Conservation (phyloP, 1,284 basidiomycete genomes). For the Meripilus lineatus region DNA sequence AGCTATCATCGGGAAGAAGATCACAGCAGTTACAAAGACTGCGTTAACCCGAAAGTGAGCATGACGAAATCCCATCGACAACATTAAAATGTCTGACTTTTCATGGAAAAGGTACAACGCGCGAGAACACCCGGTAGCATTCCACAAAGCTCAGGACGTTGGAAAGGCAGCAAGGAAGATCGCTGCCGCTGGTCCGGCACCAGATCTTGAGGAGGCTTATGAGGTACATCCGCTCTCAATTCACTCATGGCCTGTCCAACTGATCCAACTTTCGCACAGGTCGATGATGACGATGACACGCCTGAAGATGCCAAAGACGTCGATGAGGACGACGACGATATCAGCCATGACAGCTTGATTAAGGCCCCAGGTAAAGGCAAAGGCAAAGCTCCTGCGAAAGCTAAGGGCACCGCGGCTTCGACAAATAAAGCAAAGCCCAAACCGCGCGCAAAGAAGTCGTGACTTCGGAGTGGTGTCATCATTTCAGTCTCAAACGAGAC, state of each 20-base stretch:
- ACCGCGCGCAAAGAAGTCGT: not conserved
- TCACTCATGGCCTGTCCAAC: too few relatives aligned
- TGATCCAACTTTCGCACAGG: not conserved
- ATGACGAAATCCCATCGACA: not conserved
- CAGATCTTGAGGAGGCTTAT: conserved; percentile 88
- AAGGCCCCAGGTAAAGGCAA: conserved; percentile 36
- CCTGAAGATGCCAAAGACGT: conserved; percentile 42
- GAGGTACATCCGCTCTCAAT: conserved; percentile 35
- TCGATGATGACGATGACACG: conserved; percentile 29
- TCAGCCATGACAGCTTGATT: conserved; percentile 48
- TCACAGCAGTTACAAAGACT: conserved; percentile 77
- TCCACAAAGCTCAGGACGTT: conserved; percentile 80
- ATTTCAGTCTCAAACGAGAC: too few relatives aligned
- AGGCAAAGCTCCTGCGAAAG: conserved; percentile 18
- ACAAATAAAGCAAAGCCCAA: too few relatives aligned
- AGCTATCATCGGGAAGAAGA: conserved; percentile 76
- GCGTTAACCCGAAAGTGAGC: conserved; percentile 83
- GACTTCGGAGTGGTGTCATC: too few relatives aligned
- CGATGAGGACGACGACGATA: conserved; percentile 34
- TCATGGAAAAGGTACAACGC: conserved; percentile 73
- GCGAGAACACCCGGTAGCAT: conserved; percentile 84
- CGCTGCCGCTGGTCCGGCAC: conserved; percentile 60
- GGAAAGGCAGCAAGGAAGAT: conserved; percentile 78
- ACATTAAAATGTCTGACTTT: too few relatives aligned
- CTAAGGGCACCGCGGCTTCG: conserved; percentile 17